These are phyloP conservation scores for Ascochyta clinopodiicola DNA, from an alignment of 2,329 filamentous ascomycete genomes.

Conservation along the genomic window DNA sequence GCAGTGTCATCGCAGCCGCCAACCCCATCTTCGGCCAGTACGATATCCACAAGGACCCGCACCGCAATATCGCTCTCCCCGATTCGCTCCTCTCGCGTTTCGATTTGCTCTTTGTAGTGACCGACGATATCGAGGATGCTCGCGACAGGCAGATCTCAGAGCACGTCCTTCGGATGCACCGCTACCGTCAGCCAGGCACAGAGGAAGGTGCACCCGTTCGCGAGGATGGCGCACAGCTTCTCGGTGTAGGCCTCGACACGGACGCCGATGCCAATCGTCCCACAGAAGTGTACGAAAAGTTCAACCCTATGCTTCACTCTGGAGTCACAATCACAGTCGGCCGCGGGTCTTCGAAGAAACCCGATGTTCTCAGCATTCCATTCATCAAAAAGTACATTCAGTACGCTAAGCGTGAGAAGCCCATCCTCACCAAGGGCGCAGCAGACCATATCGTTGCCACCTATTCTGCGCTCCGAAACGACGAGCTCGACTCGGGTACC, in stretches of 20 bases:
- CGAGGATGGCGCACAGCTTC: constrained; percentile 81
- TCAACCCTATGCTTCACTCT: constrained; percentile 92
- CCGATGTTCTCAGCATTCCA: constrained; percentile 90
- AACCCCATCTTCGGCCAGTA: constrained; percentile 99
- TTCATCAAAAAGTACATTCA: constrained; percentile 99
- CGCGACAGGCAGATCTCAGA: constrained; percentile 91
- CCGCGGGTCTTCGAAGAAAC: constrained; percentile 74
- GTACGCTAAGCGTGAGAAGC: constrained; percentile 93
- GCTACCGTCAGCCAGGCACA: constrained; percentile 88
- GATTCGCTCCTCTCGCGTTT: constrained; percentile 98
- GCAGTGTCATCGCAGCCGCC: constrained; percentile 93
- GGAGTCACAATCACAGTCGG: constrained; percentile 81
- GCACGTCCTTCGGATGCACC: constrained; percentile 96
- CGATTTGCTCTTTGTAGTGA: constrained; percentile 96
- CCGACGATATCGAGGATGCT: constrained; percentile 95
- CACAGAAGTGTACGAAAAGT: constrained; percentile 95
- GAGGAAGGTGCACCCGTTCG: constrained; percentile 95
- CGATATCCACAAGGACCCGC: constrained; percentile 96
- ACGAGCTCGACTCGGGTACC: constrained; percentile 93
- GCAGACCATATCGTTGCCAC: constrained; percentile 89
- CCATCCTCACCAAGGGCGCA: constrained; percentile 86
- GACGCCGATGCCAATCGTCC: constrained; percentile 76
- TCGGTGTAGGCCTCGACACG: constrained; percentile 84
- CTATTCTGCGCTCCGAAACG: constrained; percentile 92
- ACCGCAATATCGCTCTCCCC: constrained; percentile 96